phyloP scores from a whole-genome alignment of 2,329 filamentous ascomycete genomes.

The Trichoderma gracile region DNA sequence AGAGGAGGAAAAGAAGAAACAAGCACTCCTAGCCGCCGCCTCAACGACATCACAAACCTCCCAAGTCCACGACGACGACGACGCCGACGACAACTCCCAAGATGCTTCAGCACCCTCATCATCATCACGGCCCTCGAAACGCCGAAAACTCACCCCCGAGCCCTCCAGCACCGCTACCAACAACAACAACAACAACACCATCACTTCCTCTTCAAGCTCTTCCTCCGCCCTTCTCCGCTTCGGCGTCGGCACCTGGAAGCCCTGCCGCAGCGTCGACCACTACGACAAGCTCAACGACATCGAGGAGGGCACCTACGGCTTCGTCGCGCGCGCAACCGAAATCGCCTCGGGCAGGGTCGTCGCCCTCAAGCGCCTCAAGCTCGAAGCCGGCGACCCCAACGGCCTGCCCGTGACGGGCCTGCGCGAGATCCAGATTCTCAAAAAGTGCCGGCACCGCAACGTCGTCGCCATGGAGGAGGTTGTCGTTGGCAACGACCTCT shows the following conservation, averaged over 20 bases:
- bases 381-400: slow-evolving; percentile 70
- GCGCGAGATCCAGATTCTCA: slow-evolving; percentile 89
- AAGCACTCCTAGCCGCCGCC: slow-evolving; percentile 30
- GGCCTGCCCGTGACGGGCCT: slow-evolving; percentile 90
- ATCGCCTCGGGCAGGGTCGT: slow-evolving; percentile 74
- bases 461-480: slow-evolving; percentile 82
- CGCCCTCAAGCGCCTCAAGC: slow-evolving; percentile 90
- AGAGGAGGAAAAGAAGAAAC: slow-evolving; percentile 39
- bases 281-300: slow-evolving; percentile 96
- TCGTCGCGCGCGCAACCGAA: slow-evolving; percentile 83
- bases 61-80: slow-evolving; percentile 6
- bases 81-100: slow-evolving; percentile 33
- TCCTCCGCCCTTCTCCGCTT: slow-evolving; percentile 63
- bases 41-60: background rate
- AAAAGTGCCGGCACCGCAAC: slow-evolving; percentile 77
- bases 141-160: slow-evolving; percentile 58
- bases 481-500: slow-evolving; percentile 68
- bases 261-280: slow-evolving; percentile 75
- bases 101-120: slow-evolving; percentile 24
- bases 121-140: slow-evolving; percentile 58
- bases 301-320: slow-evolving; percentile 95
- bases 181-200: too few relatives aligned
- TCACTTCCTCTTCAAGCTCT: slow-evolving; percentile 13
- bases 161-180: slow-evolving; percentile 30
- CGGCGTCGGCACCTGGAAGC: slow-evolving; percentile 65